phyloP scores from a whole-genome alignment of 192 early-diverging fungal species.

The Piromyces sp. region DNA sequence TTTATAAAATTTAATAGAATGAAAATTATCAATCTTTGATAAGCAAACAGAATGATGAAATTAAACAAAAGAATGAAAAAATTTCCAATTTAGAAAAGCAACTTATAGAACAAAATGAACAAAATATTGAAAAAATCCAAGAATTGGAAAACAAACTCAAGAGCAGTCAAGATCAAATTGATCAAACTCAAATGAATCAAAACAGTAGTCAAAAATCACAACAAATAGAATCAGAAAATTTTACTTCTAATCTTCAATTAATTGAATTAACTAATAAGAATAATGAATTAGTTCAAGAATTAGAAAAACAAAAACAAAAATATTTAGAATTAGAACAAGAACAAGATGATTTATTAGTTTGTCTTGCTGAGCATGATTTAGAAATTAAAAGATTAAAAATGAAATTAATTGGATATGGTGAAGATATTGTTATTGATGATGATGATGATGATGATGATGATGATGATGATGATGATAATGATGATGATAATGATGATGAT shows the following conservation, averaged over 20 bases:
- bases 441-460: slow-evolving; percentile 29
- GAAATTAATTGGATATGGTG: slow-evolving; percentile 19
- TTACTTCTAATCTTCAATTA: not conserved
- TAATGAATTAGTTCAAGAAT: not conserved
- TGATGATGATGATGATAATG: slow-evolving; percentile 12
- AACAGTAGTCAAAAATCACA: too few species aligned
- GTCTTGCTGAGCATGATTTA: slow-evolving; percentile 66
- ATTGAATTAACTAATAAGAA: not conserved
- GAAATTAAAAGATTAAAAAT: slow-evolving; percentile 32
- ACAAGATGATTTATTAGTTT: slow-evolving; percentile 71
- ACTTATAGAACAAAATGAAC: too few species aligned
- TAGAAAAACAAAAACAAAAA: not conserved
- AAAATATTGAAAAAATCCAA: too few species aligned
- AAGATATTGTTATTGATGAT: slow-evolving; percentile 15
- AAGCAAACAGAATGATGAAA: too few species aligned
- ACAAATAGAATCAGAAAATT: not conserved
- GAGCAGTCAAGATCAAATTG: too few species aligned
- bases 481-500: not conserved
- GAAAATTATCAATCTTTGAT: too few species aligned
- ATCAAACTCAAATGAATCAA: too few species aligned
- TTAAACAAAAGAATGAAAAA: too few species aligned
- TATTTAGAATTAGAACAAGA: slow-evolving; percentile 24
- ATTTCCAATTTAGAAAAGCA: too few species aligned
- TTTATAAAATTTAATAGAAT: too few species aligned
- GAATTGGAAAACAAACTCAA: too few species aligned